Conservation (phyloP, 2,329 filamentous ascomycete species). For the Aureobasidium sp. region DNA sequence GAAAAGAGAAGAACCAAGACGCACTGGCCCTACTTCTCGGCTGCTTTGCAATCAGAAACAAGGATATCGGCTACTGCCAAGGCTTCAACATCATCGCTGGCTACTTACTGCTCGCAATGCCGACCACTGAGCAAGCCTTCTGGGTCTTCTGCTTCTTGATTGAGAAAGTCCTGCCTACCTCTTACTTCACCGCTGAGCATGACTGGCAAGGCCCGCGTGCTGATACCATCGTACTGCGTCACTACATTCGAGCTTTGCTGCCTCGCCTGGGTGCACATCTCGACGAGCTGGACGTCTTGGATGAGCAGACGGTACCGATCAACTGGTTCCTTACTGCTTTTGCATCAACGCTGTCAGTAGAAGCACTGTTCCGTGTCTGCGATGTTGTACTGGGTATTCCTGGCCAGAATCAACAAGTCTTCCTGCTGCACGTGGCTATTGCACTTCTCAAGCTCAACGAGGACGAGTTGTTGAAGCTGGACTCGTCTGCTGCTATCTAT, state of each 20-base stretch:
- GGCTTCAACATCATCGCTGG: conserved; percentile 96
- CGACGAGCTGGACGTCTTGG: conserved; percentile 70
- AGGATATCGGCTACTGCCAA: conserved; percentile 90
- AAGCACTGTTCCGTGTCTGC: conserved; percentile 92
- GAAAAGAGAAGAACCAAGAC: conserved; percentile 57
- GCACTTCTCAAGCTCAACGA: conserved; percentile 90
- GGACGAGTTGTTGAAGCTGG: conserved; percentile 64
- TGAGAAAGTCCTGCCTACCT: conserved; percentile 79
- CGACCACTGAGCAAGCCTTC: conserved; percentile 88
- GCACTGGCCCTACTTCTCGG: conserved; percentile 81
- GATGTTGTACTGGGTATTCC: conserved; percentile 82
- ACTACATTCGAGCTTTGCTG: conserved; percentile 73
- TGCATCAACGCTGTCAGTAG: conserved; percentile 84
- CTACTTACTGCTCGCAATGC: conserved; percentile 83
- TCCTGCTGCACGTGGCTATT: conserved; percentile 91
- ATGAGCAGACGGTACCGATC: conserved; percentile 79
- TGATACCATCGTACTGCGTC: conserved; percentile 84
- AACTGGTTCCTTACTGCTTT: conserved; percentile 97
- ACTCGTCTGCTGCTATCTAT: conserved; percentile 67
- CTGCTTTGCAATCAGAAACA: conserved; percentile 82
- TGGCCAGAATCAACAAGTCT: conserved; percentile 58
- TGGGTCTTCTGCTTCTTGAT: conserved; percentile 88
- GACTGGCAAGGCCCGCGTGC: conserved; percentile 77
- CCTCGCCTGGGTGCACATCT: conserved; percentile 77
- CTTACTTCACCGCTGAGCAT: conserved; percentile 72